Evolutionary conservation across 2,329 filamentous ascomycete species (phyloP).

Genomic region (Pestalotiopsis sp.): DNA sequence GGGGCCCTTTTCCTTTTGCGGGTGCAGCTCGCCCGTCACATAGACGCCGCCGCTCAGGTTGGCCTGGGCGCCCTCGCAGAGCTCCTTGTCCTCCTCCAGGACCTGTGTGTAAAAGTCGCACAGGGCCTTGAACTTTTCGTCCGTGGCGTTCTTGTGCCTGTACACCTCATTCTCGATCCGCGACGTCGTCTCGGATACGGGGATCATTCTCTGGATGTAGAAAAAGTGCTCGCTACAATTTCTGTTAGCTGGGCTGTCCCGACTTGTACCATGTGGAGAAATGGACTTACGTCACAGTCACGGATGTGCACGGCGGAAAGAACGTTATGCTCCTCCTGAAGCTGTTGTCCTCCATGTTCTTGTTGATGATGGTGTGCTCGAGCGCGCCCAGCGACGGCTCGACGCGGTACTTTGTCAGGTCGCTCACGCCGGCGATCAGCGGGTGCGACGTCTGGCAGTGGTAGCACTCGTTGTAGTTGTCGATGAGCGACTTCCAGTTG

Average conservation of each 20-base stretch:
- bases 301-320: constrained; percentile 39
- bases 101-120: constrained; percentile 51
- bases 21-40: constrained; percentile 51
- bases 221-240: constrained; percentile 44
- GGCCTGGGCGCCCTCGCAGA: constrained; percentile 48
- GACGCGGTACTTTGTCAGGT: constrained; percentile 50
- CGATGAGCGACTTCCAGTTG: constrained; percentile 62
- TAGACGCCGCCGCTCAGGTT: constrained; percentile 53
- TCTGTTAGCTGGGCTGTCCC: neutral
- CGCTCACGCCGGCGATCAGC: constrained; percentile 55
- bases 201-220: constrained; percentile 52
- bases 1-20: constrained; percentile 43
- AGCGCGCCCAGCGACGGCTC: constrained; percentile 33
- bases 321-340: constrained; percentile 34
- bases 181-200: constrained; percentile 39
- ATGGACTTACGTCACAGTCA: constrained; percentile 37
- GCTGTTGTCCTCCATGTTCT: constrained; percentile 28
- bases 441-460: constrained; percentile 62
- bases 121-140: constrained; percentile 46
- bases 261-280: neutral
- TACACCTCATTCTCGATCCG: constrained; percentile 53
- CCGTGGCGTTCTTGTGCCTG: constrained; percentile 44
- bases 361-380: constrained; percentile 37
- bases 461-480: constrained; percentile 69
- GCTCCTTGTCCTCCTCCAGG: constrained; percentile 50